Conservation (phyloP, 371 early-diverging fungal genomes). For the Zopfochytrium polystomum region DNA sequence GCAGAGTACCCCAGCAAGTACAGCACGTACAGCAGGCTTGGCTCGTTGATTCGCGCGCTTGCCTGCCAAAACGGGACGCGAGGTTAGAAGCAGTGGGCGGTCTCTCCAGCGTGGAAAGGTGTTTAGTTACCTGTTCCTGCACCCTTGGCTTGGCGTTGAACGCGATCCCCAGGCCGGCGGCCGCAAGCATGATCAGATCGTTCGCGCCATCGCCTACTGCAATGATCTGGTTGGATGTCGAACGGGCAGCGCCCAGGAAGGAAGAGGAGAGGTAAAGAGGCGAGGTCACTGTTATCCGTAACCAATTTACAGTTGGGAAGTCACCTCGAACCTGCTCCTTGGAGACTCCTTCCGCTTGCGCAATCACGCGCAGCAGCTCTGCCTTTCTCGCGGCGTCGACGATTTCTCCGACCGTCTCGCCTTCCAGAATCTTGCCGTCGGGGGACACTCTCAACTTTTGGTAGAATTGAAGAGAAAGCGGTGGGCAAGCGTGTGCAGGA, state of each 20-base stretch:
- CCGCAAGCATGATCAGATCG: conserved; percentile 95
- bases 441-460: conserved; percentile 77
- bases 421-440: conserved; percentile 79
- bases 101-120: conserved; percentile 1
- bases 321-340: conserved; percentile 58
- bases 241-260: no score
- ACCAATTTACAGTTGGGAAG: no score
- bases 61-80: conserved; percentile 49
- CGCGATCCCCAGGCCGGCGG: conserved; percentile 96
- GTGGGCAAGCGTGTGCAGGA: conserved; percentile 11
- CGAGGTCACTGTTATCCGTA: no score
- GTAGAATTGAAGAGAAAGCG: conserved; percentile 6
- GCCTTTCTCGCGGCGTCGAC: conserved; percentile 92
- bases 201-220: conserved; percentile 99
- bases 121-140: conserved; percentile 74
- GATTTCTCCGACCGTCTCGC: conserved; percentile 80
- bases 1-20: conserved; percentile 53
- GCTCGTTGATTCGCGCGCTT: conserved; percentile 86
- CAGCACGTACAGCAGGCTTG: conserved; percentile 77
- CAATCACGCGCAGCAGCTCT: conserved; percentile 88
- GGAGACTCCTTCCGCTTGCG: conserved; percentile 83
- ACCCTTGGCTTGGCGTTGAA: conserved; percentile 97
- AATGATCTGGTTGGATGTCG: conserved; percentile 75
- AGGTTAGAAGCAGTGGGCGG: not conserved
- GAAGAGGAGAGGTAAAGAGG: no score